phyloP scores from a whole-genome alignment of 2,329 filamentous ascomycete species.

The Epichloe coenophiala region DNA sequence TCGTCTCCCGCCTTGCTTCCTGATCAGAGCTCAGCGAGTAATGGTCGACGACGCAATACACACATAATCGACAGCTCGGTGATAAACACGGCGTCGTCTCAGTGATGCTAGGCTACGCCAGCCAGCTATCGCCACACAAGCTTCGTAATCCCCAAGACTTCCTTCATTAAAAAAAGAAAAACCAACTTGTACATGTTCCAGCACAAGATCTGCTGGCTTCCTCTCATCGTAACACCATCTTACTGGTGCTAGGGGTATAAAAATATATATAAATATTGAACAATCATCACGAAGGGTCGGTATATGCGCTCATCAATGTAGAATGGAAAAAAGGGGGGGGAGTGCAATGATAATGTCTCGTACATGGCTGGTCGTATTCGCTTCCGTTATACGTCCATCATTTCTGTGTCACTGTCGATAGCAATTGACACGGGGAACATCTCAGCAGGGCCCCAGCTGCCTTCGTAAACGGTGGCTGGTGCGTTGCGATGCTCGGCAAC shows the following conservation, averaged over 20 bases:
- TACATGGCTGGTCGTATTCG: background rate
- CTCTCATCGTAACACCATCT: slow-evolving; percentile 9
- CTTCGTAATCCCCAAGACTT: no score
- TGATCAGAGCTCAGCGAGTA: background rate
- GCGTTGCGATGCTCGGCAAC: slow-evolving; percentile 63
- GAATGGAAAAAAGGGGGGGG: background rate
- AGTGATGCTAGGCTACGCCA: background rate
- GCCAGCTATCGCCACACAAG: background rate
- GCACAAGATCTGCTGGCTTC: slow-evolving; percentile 10
- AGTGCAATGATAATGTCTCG: background rate
- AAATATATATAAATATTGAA: slow-evolving; percentile 1
- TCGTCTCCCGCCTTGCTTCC: background rate
- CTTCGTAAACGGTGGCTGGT: slow-evolving; percentile 90
- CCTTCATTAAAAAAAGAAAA: slow-evolving; percentile 4
- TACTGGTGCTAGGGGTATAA: slow-evolving; percentile 1
- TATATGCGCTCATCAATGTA: background rate
- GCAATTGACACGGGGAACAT: slow-evolving; percentile 25
- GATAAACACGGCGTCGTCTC: background rate
- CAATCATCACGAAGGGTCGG: background rate
- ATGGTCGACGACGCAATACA: background rate
- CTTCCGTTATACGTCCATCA: slow-evolving; percentile 39
- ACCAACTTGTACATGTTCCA: slow-evolving; percentile 12
- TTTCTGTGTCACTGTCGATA: slow-evolving; percentile 38
- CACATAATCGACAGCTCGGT: background rate
- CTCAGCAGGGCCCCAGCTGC: slow-evolving; percentile 79